Conservation (phyloP, 768 basidiomycete genomes). For the Suillus weaverae region DNA sequence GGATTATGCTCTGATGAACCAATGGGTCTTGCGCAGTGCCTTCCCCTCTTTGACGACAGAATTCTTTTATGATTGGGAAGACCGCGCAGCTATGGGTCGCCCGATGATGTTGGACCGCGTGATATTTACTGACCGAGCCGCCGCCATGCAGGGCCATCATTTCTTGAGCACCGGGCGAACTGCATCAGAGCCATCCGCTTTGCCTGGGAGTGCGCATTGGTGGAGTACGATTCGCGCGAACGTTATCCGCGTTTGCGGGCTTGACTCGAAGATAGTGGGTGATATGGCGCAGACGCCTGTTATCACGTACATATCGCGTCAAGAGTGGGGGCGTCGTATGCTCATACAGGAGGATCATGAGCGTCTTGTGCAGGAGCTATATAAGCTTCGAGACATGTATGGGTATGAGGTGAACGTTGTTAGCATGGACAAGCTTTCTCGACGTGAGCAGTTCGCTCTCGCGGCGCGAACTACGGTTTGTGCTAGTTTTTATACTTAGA, state of each 20-base stretch:
- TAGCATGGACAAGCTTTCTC: constrained; percentile 75
- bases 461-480: constrained; percentile 85
- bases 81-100: constrained; percentile 67
- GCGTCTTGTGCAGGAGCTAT: constrained; percentile 69
- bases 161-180: constrained; percentile 73
- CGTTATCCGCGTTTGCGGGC: constrained; percentile 69
- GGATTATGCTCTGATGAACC: constrained; percentile 90
- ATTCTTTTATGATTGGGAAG: constrained; percentile 81
- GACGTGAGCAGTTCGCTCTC: constrained; percentile 76
- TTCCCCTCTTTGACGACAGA: constrained; percentile 84
- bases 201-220: constrained; percentile 80
- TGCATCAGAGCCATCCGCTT: constrained; percentile 69
- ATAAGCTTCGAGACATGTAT: constrained; percentile 64
- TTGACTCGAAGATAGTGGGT: constrained; percentile 44
- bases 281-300: constrained; percentile 58
- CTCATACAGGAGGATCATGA: constrained; percentile 76
- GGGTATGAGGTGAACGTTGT: constrained; percentile 91
- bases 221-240: constrained; percentile 78
- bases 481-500: constrained; percentile 7
- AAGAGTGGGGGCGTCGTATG: constrained; percentile 87
- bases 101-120: constrained; percentile 86
- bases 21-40: constrained; percentile 75
- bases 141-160: constrained; percentile 71
- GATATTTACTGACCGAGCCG: constrained; percentile 81
- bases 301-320: constrained; percentile 90